Conservation (phyloP, 2,329 filamentous ascomycete species). For the Colletotrichum acutatum region DNA sequence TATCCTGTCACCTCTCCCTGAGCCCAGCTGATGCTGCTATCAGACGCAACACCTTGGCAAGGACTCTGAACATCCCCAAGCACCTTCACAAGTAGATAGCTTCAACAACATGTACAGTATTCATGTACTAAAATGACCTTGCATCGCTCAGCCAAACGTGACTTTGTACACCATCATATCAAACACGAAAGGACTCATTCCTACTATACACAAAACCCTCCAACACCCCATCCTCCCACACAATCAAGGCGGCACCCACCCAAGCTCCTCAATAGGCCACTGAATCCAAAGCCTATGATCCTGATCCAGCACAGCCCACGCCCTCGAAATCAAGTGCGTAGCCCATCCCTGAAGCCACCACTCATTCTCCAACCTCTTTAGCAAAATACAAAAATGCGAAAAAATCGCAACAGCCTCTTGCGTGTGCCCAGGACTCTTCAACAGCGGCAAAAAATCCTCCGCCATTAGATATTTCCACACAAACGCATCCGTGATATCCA, state of each 20-base stretch:
- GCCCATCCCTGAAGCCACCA: constrained; percentile 53
- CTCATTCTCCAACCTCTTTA: constrained; percentile 45
- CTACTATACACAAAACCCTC: neutral
- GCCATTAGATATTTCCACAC: constrained; percentile 51
- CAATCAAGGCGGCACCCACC: constrained; percentile 37
- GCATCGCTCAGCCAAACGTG: neutral
- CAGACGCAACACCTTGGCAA: too few relatives aligned
- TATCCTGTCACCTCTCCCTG: too few relatives aligned
- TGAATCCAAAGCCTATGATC: constrained; percentile 49
- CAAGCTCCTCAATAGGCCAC: constrained; percentile 41
- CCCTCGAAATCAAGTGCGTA: constrained; percentile 44
- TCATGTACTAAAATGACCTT: neutral
- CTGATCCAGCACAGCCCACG: constrained; percentile 47
- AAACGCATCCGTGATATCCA: constrained; percentile 52
- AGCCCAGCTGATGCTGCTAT: too few relatives aligned
- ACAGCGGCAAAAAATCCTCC: constrained; percentile 49
- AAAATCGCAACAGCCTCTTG: constrained; percentile 49
- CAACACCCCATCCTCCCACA: neutral
- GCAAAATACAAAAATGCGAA: constrained; percentile 46
- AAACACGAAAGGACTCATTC: neutral
- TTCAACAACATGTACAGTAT: too few relatives aligned
- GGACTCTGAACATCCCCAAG: too few relatives aligned
- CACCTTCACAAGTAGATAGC: too few relatives aligned
- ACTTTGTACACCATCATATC: neutral
- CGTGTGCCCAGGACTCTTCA: constrained; percentile 40